Evolutionary conservation across 257 asterid species (phyloP).

Genomic region (Leptodermis oblonga): DNA sequence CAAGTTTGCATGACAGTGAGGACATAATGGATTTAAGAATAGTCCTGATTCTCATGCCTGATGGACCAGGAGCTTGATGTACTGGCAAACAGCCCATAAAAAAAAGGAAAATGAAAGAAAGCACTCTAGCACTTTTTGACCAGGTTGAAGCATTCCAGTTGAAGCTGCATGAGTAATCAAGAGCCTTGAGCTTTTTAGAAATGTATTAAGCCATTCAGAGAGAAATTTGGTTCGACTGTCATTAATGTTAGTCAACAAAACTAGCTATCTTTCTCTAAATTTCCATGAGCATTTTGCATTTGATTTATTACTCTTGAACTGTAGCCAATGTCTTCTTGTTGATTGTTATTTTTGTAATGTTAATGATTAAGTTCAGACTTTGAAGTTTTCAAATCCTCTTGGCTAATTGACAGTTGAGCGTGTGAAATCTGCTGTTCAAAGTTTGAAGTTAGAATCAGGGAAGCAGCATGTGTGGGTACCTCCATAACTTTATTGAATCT

Average conservation of each 20-base stretch:
- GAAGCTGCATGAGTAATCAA: neutral
- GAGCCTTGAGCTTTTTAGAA: neutral
- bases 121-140: neutral
- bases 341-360: neutral
- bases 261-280: neutral
- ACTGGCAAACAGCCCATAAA: neutral
- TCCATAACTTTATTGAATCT: slow-evolving; percentile 36
- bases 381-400: neutral
- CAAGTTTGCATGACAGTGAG: neutral
- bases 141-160: neutral
- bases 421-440: slow-evolving; percentile 63
- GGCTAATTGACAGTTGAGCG: slow-evolving; percentile 57
- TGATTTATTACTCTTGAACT: neutral
- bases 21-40: neutral
- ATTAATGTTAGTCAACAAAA: neutral
- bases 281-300: neutral
- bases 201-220: neutral
- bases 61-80: neutral
- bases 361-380: neutral
- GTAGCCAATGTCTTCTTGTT: neutral
- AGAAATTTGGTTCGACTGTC: neutral
- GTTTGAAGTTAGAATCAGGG: slow-evolving; percentile 66
- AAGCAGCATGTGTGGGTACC: slow-evolving; percentile 99
- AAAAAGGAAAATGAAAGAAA: neutral
- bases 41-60: neutral